These are phyloP conservation scores for Schrenkiella parvula DNA, from an alignment of 345 rosid genomes.

Conservation along the genomic window DNA sequence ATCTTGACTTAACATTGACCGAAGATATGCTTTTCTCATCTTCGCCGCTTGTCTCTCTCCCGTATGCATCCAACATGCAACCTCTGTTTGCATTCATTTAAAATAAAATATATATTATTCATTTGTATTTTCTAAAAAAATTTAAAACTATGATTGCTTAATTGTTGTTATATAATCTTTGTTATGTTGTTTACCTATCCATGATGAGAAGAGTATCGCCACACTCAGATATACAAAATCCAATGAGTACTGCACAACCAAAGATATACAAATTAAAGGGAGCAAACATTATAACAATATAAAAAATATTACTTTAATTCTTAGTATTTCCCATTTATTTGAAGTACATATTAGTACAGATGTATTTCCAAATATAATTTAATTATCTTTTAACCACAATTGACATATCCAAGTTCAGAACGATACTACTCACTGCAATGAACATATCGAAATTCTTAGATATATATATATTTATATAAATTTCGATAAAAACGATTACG, in stretches of 20 bases:
- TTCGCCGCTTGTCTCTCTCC: constrained; percentile 94
- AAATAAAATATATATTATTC: too few species aligned
- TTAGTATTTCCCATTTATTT: not conserved
- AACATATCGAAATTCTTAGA: not conserved
- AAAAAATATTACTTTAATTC: not conserved
- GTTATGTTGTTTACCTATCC: constrained; percentile 57
- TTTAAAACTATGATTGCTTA: not conserved
- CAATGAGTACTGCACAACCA: constrained; percentile 75
- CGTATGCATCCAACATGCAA: constrained; percentile 96
- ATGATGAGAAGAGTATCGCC: constrained; percentile 78
- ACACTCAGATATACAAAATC: constrained; percentile 93
- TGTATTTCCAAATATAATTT: not conserved
- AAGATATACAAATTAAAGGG: not conserved
- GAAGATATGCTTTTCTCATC: constrained; percentile 83
- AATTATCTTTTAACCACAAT: not conserved
- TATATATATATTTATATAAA: not conserved
- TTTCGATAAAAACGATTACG: not conserved
- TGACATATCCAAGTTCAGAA: not conserved
- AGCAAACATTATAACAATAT: not conserved
- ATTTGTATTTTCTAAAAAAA: not conserved
- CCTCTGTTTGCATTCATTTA: constrained; percentile 55
- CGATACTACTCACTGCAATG: not conserved
- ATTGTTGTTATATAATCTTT: not conserved
- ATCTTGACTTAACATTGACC: constrained; percentile 80
- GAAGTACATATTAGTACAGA: not conserved